Base-by-base conservation (phyloP, 257 asterid species). In the Forsythia suspensa region DNA sequence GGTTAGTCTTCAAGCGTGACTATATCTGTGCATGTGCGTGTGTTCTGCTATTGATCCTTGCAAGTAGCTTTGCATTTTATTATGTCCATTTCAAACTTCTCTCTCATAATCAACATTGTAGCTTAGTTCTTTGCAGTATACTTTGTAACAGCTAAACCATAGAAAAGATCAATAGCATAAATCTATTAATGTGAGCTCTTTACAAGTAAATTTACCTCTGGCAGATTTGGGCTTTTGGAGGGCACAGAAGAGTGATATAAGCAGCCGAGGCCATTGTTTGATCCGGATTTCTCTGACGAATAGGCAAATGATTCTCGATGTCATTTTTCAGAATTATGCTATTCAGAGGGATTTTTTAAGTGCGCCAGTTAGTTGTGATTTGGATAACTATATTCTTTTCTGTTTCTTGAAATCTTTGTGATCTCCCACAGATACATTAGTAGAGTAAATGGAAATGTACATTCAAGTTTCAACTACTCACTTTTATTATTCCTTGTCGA, bases 221-320 rank as follows among this genome's bases (percentile, higher is more conserved):
- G 83, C 97, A 95, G 98, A 95, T 95, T 83, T 95, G 98, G 98
- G 98, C 98, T 21, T 95, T 93, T 81, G 97, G 99, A 86, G 99
- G 97, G 83, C 87, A 93, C 79, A 84, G 98, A 82, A 93, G 79
- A 83, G 98, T 93, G 86, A 85, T 88, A 84, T 94, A 84, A 89
- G 82, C 36, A 66, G 42, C 71, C 52, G 79, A 73, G 80, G 70
- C 55, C 77, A 38, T 20, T 63, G 71, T 69, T 81, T 75, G 16
- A 41, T 80, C 46, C 71, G 83, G 79, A 82, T 73, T 65, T 71
- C 78, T 68, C 55, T 69, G 72, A 84, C 57, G 39, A 72, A 36
- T 73, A 71, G 15, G 70, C 71, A 43, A 63, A 24, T n/a, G 18
- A 38, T 63, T 59, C 70, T 63, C 37, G 43, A 68, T 65, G 29